Evolutionary conservation across 1,284 basidiomycete genomes (phyloP).

Genomic region (Cutaneotrichosporon sp.): DNA sequence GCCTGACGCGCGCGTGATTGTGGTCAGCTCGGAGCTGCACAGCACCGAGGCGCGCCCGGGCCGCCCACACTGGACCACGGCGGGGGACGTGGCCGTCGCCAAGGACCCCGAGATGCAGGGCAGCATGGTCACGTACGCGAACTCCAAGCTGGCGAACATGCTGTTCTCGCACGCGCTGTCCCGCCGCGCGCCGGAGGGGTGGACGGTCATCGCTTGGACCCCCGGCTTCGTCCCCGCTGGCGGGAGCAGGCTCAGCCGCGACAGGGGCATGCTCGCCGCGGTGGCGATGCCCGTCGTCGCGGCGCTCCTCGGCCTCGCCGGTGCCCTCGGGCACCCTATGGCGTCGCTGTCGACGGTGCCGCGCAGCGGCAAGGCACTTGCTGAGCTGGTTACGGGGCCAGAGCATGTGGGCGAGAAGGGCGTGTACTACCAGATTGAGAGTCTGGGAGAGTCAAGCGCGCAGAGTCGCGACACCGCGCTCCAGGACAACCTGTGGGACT

Average conservation of each 20-base stretch:
- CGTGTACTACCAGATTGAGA: conserved; percentile 20
- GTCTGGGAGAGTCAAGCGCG: conserved; percentile 19
- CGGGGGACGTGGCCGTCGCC: conserved; percentile 26
- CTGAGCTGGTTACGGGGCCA: conserved; percentile 10
- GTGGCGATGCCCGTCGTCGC: conserved; percentile 4
- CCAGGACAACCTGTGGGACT: conserved; percentile 32
- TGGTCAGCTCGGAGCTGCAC: conserved; percentile 23
- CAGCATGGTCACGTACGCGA: conserved; percentile 8
- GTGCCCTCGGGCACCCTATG: not conserved
- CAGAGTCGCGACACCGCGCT: conserved; percentile 15
- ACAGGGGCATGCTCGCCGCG: not conserved
- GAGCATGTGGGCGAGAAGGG: conserved; percentile 21
- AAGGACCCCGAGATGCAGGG: not conserved
- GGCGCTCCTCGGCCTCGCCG: not conserved
- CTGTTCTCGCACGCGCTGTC: conserved; percentile 27
- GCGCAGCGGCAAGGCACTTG: conserved; percentile 10
- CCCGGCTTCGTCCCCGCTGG: conserved; percentile 29
- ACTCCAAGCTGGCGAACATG: conserved; percentile 22
- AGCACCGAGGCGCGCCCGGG: conserved; percentile 4
- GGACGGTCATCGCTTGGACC: conserved; percentile 25
- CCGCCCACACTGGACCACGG: conserved; percentile 18
- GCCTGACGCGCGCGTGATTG: conserved; percentile 19
- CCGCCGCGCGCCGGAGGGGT: conserved; percentile 9
- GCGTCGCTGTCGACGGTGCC: conserved; percentile 7
- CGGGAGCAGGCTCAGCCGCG: not conserved